Evolutionary conservation across 192 early-diverging fungal species (phyloP).

Genomic region (Diversispora eburnea): DNA sequence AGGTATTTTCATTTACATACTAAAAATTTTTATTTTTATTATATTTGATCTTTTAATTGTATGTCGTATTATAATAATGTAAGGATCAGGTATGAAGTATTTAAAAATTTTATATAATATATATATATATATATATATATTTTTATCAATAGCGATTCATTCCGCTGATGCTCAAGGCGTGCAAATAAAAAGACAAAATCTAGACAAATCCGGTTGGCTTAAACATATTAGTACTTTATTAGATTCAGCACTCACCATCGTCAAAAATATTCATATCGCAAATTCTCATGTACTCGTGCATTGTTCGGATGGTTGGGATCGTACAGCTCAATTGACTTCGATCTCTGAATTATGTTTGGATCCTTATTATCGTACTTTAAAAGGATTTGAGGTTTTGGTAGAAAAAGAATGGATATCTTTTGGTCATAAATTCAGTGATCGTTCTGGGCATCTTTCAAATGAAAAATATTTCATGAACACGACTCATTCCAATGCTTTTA

Average conservation of each 20-base stretch:
- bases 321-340: slow-evolving; percentile 90
- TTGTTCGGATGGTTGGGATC: slow-evolving; percentile 99
- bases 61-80: no score
- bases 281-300: slow-evolving; percentile 90
- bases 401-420: slow-evolving; percentile 99
- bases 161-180: slow-evolving; percentile 43
- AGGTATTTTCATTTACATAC: slow-evolving; percentile 45
- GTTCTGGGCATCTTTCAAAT: slow-evolving; percentile 85
- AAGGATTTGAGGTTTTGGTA: slow-evolving; percentile 84
- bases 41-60: not conserved
- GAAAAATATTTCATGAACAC: slow-evolving; percentile 63
- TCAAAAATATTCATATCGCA: slow-evolving; percentile 69
- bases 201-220: slow-evolving; percentile 82
- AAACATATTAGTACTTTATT: slow-evolving; percentile 80
- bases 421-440: slow-evolving; percentile 93
- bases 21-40: not conserved
- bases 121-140: not conserved
- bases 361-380: slow-evolving; percentile 92
- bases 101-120: not conserved
- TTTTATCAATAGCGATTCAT: slow-evolving; percentile 44
- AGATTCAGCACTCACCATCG: slow-evolving; percentile 75
- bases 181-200: slow-evolving; percentile 46
- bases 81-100: no score
- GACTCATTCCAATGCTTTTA: slow-evolving; percentile 49
- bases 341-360: slow-evolving; percentile 89